Conservation (phyloP, 495 filamentous ascomycete genomes). For the Penicillium diatomitis region DNA sequence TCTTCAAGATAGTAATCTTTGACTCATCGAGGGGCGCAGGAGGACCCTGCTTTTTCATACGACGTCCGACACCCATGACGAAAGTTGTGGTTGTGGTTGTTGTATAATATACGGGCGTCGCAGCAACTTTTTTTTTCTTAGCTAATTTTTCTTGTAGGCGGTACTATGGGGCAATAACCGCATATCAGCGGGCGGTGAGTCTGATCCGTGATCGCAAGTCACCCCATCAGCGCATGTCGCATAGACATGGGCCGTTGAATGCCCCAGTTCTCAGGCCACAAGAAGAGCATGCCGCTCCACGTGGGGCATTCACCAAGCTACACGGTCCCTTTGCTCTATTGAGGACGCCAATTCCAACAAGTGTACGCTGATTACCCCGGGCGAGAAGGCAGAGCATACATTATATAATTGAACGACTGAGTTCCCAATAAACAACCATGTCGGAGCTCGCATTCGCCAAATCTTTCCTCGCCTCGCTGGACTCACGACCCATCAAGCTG, state of each 20-base stretch:
- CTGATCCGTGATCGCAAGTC: not conserved
- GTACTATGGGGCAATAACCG: constrained; percentile 22
- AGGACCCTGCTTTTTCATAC: constrained; percentile 91
- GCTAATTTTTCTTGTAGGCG: constrained; percentile 29
- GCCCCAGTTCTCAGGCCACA: constrained; percentile 4
- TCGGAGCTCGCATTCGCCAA: constrained; percentile 80
- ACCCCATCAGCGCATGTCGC: too few species aligned
- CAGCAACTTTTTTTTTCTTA: constrained; percentile 22
- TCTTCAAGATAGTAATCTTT: constrained; percentile 59
- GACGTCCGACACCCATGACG: constrained; percentile 80
- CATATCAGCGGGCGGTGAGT: constrained; percentile 22
- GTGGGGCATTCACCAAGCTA: not conserved
- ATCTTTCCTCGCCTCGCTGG: constrained; percentile 69
- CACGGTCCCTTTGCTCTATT: too few species aligned
- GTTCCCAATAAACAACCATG: constrained; percentile 39
- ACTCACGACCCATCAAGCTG: constrained; percentile 67
- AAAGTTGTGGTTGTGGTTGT: constrained; percentile 11
- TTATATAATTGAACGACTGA: too few species aligned
- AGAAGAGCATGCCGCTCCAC: not conserved
- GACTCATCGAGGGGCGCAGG: constrained; percentile 75
- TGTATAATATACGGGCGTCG: constrained; percentile 8
- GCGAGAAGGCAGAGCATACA: too few species aligned
- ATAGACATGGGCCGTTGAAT: not conserved
- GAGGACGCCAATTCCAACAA: too few species aligned
- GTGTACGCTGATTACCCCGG: too few species aligned